Conservation (phyloP, 371 early-diverging fungal species). For the Chytridium lagenaria region DNA sequence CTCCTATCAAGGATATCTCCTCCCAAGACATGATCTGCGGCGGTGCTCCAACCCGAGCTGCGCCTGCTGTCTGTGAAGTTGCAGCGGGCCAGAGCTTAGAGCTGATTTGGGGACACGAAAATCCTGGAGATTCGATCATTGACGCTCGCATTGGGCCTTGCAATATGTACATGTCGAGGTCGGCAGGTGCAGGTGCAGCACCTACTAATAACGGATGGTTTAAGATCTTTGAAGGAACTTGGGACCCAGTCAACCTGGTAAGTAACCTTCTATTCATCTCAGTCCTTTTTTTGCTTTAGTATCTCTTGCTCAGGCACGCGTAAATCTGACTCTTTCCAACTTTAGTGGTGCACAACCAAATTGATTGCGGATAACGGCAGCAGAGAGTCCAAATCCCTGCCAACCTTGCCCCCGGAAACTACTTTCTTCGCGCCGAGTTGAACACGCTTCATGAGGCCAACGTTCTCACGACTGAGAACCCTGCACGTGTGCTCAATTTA, state of each 20-base stretch:
- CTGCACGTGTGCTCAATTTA: slow-evolving; percentile 8
- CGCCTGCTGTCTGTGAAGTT: not conserved
- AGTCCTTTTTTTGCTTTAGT: not conserved
- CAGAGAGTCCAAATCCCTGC: slow-evolving; percentile 23
- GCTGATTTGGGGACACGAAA: not conserved
- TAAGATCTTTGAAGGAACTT: slow-evolving; percentile 27
- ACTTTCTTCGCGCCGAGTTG: slow-evolving; percentile 29
- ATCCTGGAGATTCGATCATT: slow-evolving; percentile 10
- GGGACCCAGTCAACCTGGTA: not conserved
- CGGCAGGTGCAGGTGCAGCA: slow-evolving; percentile 9
- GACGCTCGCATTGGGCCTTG: slow-evolving; percentile 28
- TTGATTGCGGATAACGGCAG: slow-evolving; percentile 28
- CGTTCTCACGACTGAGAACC: not conserved
- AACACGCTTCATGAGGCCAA: slow-evolving; percentile 27
- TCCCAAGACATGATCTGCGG: slow-evolving; percentile 5
- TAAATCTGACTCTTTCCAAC: slow-evolving; percentile 8
- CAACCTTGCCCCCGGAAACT: slow-evolving; percentile 21
- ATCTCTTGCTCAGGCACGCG: too few relatives aligned
- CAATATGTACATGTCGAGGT: slow-evolving; percentile 21
- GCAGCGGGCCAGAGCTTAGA: not conserved
- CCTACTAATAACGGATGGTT: slow-evolving; percentile 29
- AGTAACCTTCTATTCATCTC: not conserved
- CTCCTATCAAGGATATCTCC: not conserved
- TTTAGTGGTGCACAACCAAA: slow-evolving; percentile 19
- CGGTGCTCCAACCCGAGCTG: not conserved